Base-by-base conservation (phyloP, 495 filamentous ascomycete species). In the Bathelium albidoporum region DNA sequence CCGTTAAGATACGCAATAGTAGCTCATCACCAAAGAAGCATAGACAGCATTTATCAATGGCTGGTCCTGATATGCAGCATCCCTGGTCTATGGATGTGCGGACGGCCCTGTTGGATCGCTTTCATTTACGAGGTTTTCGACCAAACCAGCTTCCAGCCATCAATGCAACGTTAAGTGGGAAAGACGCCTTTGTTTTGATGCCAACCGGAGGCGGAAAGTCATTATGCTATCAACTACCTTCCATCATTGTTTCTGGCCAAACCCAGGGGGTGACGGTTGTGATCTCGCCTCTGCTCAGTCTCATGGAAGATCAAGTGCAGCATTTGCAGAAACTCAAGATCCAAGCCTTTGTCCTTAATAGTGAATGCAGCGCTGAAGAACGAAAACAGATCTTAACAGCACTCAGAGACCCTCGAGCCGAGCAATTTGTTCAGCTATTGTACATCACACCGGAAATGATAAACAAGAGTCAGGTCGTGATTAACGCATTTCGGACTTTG, bases 391-490 rank as follows among this genome's bases (percentile, higher is more conserved):
- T 96, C 41, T 74, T 87, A 68, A 73, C 78, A 26, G 73, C 75
- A 1, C 75, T 97, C 16, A 74, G 81, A n/a, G 74, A 82, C n/a
- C 67, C 64, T 0, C 71, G 85, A 28, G 85, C 86, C 0, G 88
- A 95, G 62, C 78, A 85, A 58, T 78, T 79, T 58, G 76, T 97
- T 60, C 87, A 96, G 70, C 75, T 97, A 29, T 84, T 99, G 11
- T 99, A 97, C 65, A 87, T 97, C 44, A 97, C 94, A 0, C 94
- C 94, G 0, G 94, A 99, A 73, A 97, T 97, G 95, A 80, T 97
- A 32, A 89, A 79, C 71, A 95, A 89, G 68, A 97, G 83, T 70
- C 70, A 79, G 53, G 67, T 70, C 2, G 83, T 97, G 71, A 73
- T 84, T 43, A 78, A 76, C 61, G 79, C 77, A 9, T 75, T 99